Evolutionary conservation across 805 yeast genomes (phyloP), one percentile per base, ranked within the genome.

Genomic region (Trichomonascus vanleenenianus): DNA sequence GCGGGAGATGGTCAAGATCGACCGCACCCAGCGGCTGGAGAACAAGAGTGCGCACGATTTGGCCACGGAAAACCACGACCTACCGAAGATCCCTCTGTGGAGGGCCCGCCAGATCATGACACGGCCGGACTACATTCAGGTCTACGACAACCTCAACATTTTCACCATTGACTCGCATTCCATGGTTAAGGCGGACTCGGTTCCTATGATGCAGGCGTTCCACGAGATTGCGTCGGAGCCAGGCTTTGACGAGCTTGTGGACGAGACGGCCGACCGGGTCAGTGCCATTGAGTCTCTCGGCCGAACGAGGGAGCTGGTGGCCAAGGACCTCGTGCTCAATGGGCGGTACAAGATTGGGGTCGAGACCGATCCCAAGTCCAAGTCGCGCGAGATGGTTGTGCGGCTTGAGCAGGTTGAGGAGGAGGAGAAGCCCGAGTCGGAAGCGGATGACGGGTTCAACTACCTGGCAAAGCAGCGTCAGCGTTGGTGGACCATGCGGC

Each of bases 181-280:
- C 0, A 55, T 63, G 22, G 95, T 85, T 2, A 67, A 83, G 31
- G 91, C 95, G 0, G 95, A 85, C 60, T 79, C 86, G 7, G 83
- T 83, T 2, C 89, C 91, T 1, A 85, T 85, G 94, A 83, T 85
- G 94, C 73, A 89, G 53, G 94, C 91, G 3, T 85, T 85, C 59
- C 77, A 83, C 48, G 94, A 85, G 58, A 82, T 85, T 43, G 81
- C 81, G 1, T 66, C 76, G 2, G 79, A 77, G 62, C 83, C 85
- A 0, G 84, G 82, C 7, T 85, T 85, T 52, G 80, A 82, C 39
- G 74, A 79, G 47, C 64, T 85, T 18, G 63, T 85, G 25, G 72
- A 74, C 14, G 84, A 81, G 42, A 81, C 91, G 0, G 63, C 76
- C 8, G 77, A 79, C 43, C 66, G 95, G 42, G 84, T 85, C 2